Conservation (phyloP, 2,329 filamentous ascomycete species). For the Beauveria rudraprayagi region DNA sequence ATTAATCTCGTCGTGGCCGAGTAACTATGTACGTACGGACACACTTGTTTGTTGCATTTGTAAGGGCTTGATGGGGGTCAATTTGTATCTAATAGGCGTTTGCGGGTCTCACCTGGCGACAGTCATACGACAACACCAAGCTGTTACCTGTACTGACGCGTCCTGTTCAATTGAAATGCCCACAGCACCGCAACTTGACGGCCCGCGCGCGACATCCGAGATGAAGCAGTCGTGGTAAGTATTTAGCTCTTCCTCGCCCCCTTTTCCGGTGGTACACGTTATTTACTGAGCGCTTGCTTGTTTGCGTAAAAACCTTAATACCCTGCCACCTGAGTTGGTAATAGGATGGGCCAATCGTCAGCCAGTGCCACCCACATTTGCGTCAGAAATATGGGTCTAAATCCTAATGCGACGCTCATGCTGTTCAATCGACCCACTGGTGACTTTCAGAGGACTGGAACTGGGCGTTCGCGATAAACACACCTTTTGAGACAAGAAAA, state of each 20-base stretch:
- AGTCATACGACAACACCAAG: not conserved
- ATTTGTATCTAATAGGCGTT: no score
- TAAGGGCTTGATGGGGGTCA: no score
- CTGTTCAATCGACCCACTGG: no score
- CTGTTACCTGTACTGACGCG: not conserved
- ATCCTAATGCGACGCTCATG: no score
- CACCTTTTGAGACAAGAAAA: not conserved
- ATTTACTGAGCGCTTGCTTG: not conserved
- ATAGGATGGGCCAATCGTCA: not conserved
- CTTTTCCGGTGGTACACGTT: no score
- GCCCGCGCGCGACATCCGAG: not conserved
- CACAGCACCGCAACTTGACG: not conserved
- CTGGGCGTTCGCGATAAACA: no score
- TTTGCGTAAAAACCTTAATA: not conserved
- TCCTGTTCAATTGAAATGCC: not conserved
- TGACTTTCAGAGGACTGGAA: no score
- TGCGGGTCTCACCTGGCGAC: no score
- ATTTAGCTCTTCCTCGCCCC: not conserved
- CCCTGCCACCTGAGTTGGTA: not conserved
- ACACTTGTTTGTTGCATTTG: no score
- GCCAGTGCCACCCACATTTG: not conserved
- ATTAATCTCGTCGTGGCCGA: no score
- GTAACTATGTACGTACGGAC: no score
- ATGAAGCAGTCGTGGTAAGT: not conserved
- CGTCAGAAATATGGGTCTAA: constrained; percentile 1